Evolutionary conservation across 2,329 filamentous ascomycete species (phyloP).

Genomic region (Neofusicoccum ribis): DNA sequence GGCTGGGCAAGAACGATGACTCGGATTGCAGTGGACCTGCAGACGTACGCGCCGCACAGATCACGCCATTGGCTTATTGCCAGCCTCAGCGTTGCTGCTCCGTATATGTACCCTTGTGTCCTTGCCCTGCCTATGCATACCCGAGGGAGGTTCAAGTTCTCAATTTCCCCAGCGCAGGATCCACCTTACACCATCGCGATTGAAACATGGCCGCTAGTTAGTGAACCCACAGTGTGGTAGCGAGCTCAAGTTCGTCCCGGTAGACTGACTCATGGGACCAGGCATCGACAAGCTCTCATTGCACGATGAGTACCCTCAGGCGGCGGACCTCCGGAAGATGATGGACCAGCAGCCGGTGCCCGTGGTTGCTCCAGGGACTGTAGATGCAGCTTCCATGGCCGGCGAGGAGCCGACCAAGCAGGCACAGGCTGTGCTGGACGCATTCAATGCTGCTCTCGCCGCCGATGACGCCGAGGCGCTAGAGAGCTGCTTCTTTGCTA

Average conservation of each 20-base stretch:
- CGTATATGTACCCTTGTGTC: no score
- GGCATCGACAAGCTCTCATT: no score
- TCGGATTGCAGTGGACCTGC: no score
- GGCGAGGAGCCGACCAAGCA: constrained; percentile 2
- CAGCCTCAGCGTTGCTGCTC: no score
- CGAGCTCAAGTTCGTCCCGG: neutral
- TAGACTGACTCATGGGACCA: neutral
- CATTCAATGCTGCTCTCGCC: neutral
- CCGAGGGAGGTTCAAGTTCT: no score
- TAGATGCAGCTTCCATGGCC: neutral
- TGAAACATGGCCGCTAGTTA: neutral
- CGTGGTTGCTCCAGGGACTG: neutral
- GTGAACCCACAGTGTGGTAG: neutral
- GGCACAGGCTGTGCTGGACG: neutral
- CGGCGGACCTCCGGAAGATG: neutral
- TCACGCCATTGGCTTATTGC: no score
- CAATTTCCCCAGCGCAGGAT: no score
- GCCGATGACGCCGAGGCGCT: neutral
- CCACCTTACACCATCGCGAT: neutral
- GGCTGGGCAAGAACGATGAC: no score
- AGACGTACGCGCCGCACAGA: no score
- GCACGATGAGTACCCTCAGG: neutral
- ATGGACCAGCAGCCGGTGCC: neutral
- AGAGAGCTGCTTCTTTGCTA: neutral
- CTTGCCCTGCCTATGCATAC: no score